Evolutionary conservation across 31 red algal species (phyloP).

Genomic region (Endocladia muricata): DNA sequence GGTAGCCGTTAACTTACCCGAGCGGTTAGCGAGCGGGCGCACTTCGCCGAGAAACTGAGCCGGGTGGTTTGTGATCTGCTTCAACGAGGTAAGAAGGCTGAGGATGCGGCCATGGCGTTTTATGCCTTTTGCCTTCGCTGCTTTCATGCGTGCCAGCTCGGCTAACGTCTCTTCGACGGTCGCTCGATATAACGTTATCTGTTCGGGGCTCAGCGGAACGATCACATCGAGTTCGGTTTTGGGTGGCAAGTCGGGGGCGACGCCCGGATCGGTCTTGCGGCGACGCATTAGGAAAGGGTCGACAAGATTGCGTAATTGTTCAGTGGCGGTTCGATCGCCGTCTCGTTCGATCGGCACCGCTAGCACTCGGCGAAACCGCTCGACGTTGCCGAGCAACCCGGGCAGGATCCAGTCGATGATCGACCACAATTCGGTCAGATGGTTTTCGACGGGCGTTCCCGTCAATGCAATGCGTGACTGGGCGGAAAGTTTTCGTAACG

Average conservation of each 20-base stretch:
- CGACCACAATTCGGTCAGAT: slow-evolving; percentile 36
- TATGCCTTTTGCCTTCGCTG: not conserved
- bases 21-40: not conserved
- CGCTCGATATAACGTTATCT: not conserved
- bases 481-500: slow-evolving; percentile 6
- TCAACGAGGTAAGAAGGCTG: not conserved
- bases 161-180: not conserved
- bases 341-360: slow-evolving; percentile 8
- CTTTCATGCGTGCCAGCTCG: not conserved
- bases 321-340: not conserved
- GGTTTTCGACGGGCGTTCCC: slow-evolving; percentile 63
- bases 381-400: not conserved
- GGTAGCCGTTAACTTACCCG: not conserved
- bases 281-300: not conserved
- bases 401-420: not conserved
- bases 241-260: not conserved
- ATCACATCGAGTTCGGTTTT: not conserved
- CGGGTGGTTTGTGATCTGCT: not conserved
- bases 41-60: not conserved
- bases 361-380: not conserved
- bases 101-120: not conserved
- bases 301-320: not conserved
- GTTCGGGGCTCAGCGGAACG: not conserved
- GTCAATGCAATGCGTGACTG: slow-evolving; percentile 31
- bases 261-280: not conserved